Percentiles rank a stretch among this genome's conserved stretches.
Conservation (phyloP, 208 protist genomes). For the Leishmania lainsoni region DNA sequence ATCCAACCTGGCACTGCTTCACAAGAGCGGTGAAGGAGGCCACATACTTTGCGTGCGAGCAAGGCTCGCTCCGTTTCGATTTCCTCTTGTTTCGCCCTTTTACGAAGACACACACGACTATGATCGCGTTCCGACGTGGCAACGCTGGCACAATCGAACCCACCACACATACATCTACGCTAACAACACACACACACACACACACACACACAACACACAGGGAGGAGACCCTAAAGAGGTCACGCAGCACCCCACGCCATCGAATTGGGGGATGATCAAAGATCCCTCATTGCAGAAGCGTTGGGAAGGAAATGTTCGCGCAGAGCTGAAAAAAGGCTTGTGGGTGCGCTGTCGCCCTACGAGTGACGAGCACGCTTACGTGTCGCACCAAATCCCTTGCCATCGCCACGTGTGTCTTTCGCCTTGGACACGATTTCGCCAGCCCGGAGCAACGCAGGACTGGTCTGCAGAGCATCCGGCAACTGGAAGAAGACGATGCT, state of each 20-base stretch:
- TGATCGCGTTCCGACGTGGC: neutral
- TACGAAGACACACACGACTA: constrained; percentile 13
- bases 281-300: neutral
- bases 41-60: neutral
- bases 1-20: neutral
- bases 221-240: neutral
- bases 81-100: neutral
- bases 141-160: neutral
- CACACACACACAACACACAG: neutral
- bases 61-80: neutral
- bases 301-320: too few species aligned
- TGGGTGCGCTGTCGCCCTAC: neutral
- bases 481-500: constrained; percentile 93
- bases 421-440: constrained; percentile 60
- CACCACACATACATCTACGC: neutral
- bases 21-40: neutral
- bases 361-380: constrained; percentile 39
- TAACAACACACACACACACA: constrained; percentile 10
- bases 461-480: constrained; percentile 84
- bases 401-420: constrained; percentile 73
- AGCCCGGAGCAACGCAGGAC: constrained; percentile 68
- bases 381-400: constrained; percentile 76
- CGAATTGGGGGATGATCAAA: neutral
- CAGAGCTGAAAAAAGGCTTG: neutral
- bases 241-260: neutral